Evolutionary conservation across 257 asterid genomes (phyloP).

Genomic region (Ophiorrhiza pumila): DNA sequence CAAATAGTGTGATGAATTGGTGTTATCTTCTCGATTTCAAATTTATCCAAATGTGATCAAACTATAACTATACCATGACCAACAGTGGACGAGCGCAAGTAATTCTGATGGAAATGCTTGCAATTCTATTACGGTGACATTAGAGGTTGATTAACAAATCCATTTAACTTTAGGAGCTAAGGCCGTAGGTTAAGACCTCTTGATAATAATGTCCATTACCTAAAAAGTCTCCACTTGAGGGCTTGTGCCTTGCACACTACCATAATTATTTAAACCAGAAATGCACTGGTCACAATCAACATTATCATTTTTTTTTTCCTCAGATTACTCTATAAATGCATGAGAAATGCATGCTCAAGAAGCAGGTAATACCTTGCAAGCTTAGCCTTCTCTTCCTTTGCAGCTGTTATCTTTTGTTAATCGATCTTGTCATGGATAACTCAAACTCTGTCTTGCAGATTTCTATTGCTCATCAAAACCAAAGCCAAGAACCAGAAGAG

Average conservation of each 20-base stretch:
- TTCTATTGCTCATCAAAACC: conserved; percentile 14
- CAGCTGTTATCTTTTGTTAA: neutral
- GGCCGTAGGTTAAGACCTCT: neutral
- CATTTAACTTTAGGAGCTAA: neutral
- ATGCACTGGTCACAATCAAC: conserved; percentile 6
- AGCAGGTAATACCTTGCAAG: conserved; percentile 8
- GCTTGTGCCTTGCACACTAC: conserved; percentile 35
- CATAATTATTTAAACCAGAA: neutral
- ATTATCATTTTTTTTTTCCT: neutral
- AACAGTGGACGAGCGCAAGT: neutral
- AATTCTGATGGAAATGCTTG: neutral
- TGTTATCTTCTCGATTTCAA: neutral
- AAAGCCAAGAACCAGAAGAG: conserved; percentile 25
- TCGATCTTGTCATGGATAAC: conserved; percentile 39
- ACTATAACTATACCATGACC: neutral
- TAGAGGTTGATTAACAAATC: neutral
- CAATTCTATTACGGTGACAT: neutral
- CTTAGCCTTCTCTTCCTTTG: neutral
- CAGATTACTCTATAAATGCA: conserved; percentile 39
- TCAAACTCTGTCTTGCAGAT: conserved; percentile 34
- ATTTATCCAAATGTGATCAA: neutral
- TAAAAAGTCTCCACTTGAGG: conserved; percentile 22
- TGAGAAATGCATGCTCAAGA: conserved; percentile 11
- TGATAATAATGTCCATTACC: neutral
- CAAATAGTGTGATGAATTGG: too few relatives aligned